Evolutionary conservation across 2,329 filamentous ascomycete species (phyloP).

Genomic region (Ceratocystis destructans): DNA sequence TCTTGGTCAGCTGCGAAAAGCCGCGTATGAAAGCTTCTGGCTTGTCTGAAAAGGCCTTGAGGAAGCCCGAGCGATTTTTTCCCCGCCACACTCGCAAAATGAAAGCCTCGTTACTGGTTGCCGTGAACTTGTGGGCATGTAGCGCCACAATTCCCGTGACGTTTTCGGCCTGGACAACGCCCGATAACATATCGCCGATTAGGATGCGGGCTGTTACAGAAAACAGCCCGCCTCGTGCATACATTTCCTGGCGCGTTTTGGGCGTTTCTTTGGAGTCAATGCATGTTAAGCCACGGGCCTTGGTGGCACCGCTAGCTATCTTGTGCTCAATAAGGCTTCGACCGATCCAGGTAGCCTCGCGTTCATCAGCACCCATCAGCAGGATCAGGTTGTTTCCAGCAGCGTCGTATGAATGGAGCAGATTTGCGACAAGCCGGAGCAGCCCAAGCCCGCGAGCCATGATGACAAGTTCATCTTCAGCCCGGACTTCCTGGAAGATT

Average conservation of each 20-base stretch:
- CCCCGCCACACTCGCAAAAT: constrained; percentile 88
- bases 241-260: constrained; percentile 85
- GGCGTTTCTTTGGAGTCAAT: constrained; percentile 93
- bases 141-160: constrained; percentile 78
- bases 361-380: constrained; percentile 75
- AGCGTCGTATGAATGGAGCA: constrained; percentile 92
- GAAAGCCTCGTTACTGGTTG: constrained; percentile 86
- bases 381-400: constrained; percentile 87
- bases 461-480: constrained; percentile 86
- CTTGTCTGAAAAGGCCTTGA: constrained; percentile 91
- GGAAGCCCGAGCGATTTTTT: constrained; percentile 82
- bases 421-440: constrained; percentile 82
- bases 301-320: constrained; percentile 52
- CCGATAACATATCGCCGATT: constrained; percentile 84
- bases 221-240: constrained; percentile 76
- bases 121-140: constrained; percentile 74
- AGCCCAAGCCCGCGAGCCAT: constrained; percentile 85
- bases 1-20: constrained; percentile 74
- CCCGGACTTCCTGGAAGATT: constrained; percentile 77
- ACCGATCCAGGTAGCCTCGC: constrained; percentile 93
- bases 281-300: constrained; percentile 71
- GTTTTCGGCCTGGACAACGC: constrained; percentile 63
- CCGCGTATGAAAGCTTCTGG: constrained; percentile 82
- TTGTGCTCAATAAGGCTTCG: constrained; percentile 93
- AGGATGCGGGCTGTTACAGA: constrained; percentile 92